Base-by-base conservation (phyloP, 2,329 filamentous ascomycete species). In the Penicillium hesseltinei region DNA sequence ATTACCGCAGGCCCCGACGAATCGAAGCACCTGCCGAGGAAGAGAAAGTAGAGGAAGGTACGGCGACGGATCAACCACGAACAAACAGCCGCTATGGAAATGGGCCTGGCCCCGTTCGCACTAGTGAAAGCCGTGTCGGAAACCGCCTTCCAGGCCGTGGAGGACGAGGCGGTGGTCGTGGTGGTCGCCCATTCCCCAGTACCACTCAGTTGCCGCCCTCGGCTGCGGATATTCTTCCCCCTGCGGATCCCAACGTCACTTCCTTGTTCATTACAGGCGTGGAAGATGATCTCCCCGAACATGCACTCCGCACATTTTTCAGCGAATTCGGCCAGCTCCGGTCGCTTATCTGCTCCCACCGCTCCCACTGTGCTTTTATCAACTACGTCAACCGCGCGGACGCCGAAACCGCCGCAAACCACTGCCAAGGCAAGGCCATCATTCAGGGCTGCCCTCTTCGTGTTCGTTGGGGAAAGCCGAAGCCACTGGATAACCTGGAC, bases 341-440 rank as follows among this genome's bases (percentile, higher is more conserved):
- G 68, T 97, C 92, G 27, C 79, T 99, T 17, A 88, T 99, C 38
- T 97, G 94, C 75, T 97, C 92, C 7, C 94, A 99, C 77, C 92
- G 96, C 79, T 93, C 93, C 17, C 94, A 97, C 71, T 97, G 92
- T 73, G 94, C 94, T 1, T 99, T 97, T 71, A 82, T 99, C 77
- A 99, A 99, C 77, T 99, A 91, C 73, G 87, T 92, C 66, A 90
- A 88, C 3, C 84, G 94, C 56, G 86, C 91, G 60, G 88, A 84
- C 1, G 94, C 95, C 0, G 94, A 99, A 76, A 87, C 84, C 57
- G 95, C 95, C 0, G 91, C 94, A 0, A 85, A 86, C 35, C 85
- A 90, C 21, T 93, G 91, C 66, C 89, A 96, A 73, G 94, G 95
- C 6, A 89, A 89, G 60, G 91, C 92, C 0, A 85, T 97, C 7